Evolutionary conservation across 2,329 filamentous ascomycete genomes (phyloP), one percentile per base, ranked within the genome.

Genomic region (Hypoxylon sp.): DNA sequence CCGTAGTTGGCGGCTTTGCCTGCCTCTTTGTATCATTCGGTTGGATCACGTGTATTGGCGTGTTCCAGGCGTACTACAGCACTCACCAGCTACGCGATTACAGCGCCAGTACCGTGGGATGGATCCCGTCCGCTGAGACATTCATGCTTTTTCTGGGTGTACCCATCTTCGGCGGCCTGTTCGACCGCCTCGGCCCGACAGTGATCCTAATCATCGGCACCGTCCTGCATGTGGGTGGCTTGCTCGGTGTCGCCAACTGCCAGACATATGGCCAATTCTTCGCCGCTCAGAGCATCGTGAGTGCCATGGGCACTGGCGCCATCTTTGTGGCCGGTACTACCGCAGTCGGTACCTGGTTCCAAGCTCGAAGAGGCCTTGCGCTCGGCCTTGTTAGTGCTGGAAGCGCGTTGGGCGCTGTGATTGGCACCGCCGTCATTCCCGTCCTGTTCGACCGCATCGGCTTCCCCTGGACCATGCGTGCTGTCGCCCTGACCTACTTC

Each of bases 21-120:
- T 64, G 61, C 10, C 55, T 64, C 8, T 64, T 64, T n/a, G 53
- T 57, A 6, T 64, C 61, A 8, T 64, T 64, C 42, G 61, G 61
- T n/a, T 64, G 61, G 61, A 59, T 64, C 25, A 64, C 56, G 25
- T 64, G 61, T 25, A 57, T 64, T 22, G 61, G 61, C 40, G 40
- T 64, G 3, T 64, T 64, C 30, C 61, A 64, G 37, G 61, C 56
- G 33, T 57, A 64, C 27, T 64, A 64, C n/a, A 53, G 46, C 35
- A 17, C 53, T 2, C 56, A 64, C 49, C 61, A 64, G 49, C 61
- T 64, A 49, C 25, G 55, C 35, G 49, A 59, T 30, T 64, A 64
- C 55, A 64, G 37, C 30, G 46, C 61, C 20, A 59, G 54, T 20
- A 50, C 48, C 1, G 33, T 64, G 14, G 54, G 54, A 27, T 64